phyloP scores from a whole-genome alignment of 2,329 filamentous ascomycete species.

The Verticillium zaregamsianum region DNA sequence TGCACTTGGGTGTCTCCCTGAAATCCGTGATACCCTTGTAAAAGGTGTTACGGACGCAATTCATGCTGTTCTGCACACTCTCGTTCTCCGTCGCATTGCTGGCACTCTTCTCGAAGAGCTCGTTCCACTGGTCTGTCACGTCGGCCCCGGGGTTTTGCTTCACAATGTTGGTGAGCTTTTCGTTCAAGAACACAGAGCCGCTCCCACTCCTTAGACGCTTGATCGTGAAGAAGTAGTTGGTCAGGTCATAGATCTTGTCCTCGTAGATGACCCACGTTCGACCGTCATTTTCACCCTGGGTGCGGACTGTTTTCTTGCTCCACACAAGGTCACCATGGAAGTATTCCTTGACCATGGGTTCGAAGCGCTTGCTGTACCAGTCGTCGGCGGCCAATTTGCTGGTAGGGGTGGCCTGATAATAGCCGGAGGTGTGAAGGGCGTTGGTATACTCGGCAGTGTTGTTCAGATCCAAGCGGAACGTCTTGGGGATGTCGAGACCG shows the following conservation, averaged over 20 bases:
- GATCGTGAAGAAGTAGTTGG: conserved; percentile 82
- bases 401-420: conserved; percentile 46
- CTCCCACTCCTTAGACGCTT: conserved; percentile 47
- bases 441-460: conserved; percentile 50
- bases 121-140: conserved; percentile 63
- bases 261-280: conserved; percentile 79
- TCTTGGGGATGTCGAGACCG: conserved; percentile 60
- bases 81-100: conserved; percentile 47
- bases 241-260: conserved; percentile 79
- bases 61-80: conserved; percentile 61
- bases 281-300: conserved; percentile 61
- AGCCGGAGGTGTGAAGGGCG: conserved; percentile 70
- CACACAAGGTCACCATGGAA: conserved; percentile 85
- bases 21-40: conserved; percentile 84
- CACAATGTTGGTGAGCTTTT: conserved; percentile 62
- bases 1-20: conserved; percentile 68
- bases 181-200: conserved; percentile 69
- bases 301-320: conserved; percentile 52
- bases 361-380: conserved; percentile 76
- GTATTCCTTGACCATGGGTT: conserved; percentile 76
- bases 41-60: conserved; percentile 80
- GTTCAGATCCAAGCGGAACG: conserved; percentile 58
- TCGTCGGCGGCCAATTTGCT: conserved; percentile 56
- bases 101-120: conserved; percentile 40
- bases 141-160: conserved; percentile 75